phyloP scores from a whole-genome alignment of 2,329 filamentous ascomycete species.

The Boeremia exigua region DNA sequence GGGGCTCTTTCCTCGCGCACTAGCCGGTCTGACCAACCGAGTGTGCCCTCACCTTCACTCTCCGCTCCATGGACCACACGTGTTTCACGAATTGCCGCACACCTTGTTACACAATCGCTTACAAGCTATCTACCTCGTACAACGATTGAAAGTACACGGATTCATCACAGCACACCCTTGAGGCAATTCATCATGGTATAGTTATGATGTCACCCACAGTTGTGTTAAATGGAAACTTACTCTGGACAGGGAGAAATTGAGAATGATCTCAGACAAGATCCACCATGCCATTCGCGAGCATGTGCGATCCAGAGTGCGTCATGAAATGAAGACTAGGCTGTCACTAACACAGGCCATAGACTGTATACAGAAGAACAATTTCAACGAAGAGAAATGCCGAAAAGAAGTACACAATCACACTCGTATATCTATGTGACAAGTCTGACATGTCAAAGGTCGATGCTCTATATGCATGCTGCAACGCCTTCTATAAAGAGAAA shows the following conservation, averaged over 20 bases:
- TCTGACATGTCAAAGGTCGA: conserved; percentile 65
- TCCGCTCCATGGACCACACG: background rate
- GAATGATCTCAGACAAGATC: conserved; percentile 74
- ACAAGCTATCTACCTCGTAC: background rate
- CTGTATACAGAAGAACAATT: conserved; percentile 83
- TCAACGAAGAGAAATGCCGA: conserved; percentile 84
- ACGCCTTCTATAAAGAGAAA: conserved; percentile 80
- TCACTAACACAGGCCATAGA: conserved; percentile 56
- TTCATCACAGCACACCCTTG: too few relatives aligned
- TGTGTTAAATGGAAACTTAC: background rate
- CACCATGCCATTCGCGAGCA: conserved; percentile 85
- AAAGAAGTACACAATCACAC: conserved; percentile 48
- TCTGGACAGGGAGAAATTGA: conserved; percentile 59
- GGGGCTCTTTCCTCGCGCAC: conserved; percentile 32
- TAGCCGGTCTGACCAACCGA: conserved; percentile 24
- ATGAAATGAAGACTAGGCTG: background rate
- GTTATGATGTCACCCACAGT: conserved; percentile 33
- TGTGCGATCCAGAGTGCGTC: conserved; percentile 85
- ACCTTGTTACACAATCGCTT: background rate
- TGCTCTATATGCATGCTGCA: conserved; percentile 91
- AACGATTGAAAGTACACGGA: too few relatives aligned
- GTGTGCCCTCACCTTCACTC: conserved; percentile 13
- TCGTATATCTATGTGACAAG: background rate
- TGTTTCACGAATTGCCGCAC: background rate
- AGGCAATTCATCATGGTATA: conserved; percentile 31